Evolutionary conservation across 139 green algal genomes (phyloP), one percentile per base, ranked within the genome.

Genomic region (Coelastrella sp.): DNA sequence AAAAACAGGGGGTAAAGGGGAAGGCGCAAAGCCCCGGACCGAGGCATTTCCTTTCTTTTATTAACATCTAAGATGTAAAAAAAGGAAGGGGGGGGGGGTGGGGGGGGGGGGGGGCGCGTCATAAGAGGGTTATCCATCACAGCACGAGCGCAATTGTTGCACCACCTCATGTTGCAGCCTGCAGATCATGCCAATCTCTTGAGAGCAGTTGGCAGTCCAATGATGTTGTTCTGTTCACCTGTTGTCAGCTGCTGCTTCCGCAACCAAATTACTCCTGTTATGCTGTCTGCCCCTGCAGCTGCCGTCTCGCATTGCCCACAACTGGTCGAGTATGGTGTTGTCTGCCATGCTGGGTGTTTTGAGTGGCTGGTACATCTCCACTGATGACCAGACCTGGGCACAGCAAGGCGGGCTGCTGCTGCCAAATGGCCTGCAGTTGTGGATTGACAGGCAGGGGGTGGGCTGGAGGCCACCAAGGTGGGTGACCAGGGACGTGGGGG

Each of bases 311-410:
- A 35, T 70, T 1, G 87, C 63, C 8, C 65, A 83, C 27, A 84
- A 88, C 80, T 91, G 88, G 88, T 49, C 57, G 12, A 84, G 49
- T 57, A 63, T 91, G 58, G 65, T 88, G 88, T 24, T 91, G n/a
- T 78, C 66, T 7, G 79, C 63, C 14, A 57, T 88, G 57, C 68
- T 91, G 35, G 59, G 58, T n/a, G 27, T 65, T 11, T 72, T 91
- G 27, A 91, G 80, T 61, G 60, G 80, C 59, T 88, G 59, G 49
- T 85, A 63, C 78, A 19, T 91, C 12, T 27, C 61, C 7, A 76
- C 68, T 76, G 15, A 24, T n/a, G 58, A 83, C 56, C 57, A 56
- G 35, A 8, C 20, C 5, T 91, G 88, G 88, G 24, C 66, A n/a
- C 80, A 74, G 57, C 24, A 70, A 12, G 85, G 72, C 4, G 66